A percentile compares a stretch with the other conserved stretches of the same genome.
phyloP scores from a whole-genome alignment of 2,329 filamentous ascomycete species.

The Dactylonectria macrodidyma region DNA sequence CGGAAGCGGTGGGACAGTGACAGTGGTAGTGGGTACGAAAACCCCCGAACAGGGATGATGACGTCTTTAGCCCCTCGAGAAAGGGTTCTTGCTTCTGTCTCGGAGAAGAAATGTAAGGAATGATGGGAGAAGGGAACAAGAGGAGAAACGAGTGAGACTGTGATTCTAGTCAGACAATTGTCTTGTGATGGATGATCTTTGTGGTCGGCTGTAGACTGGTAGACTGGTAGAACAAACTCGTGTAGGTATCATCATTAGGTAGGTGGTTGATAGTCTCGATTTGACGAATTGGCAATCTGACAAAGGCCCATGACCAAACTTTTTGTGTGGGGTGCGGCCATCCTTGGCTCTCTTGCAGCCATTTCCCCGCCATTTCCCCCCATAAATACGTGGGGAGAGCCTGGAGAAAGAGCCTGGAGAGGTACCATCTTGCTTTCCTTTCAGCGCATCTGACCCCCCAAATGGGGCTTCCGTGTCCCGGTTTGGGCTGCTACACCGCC shows the following conservation, averaged over 20 bases:
- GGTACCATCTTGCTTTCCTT: background rate
- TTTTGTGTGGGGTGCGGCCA: slow-evolving; percentile 16
- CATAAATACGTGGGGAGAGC: slow-evolving; percentile 4
- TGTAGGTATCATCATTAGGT: background rate
- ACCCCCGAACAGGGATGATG: background rate
- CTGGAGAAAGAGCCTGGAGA: background rate
- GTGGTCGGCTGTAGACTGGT: background rate
- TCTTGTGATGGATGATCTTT: too few relatives aligned
- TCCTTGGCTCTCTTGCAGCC: slow-evolving; percentile 9
- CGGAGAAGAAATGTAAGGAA: background rate
- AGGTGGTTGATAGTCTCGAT: background rate
- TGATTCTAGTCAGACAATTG: background rate
- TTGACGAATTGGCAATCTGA: slow-evolving; percentile 28
- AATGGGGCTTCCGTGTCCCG: background rate
- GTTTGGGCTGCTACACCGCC: slow-evolving; percentile 17
- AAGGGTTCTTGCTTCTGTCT: background rate
- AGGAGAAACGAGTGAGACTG: background rate
- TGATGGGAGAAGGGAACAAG: too few relatives aligned
- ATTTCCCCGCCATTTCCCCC: slow-evolving; percentile 22
- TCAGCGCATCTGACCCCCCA: slow-evolving; percentile 13
- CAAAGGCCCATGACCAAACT: slow-evolving; percentile 32
- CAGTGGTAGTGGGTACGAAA: background rate
- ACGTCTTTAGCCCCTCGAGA: background rate
- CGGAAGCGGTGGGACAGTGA: background rate
- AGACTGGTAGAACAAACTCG: background rate